Evolutionary conservation across 441 rosid genomes (phyloP), one percentile per base, ranked within the genome.

Genomic region (Gossypium gossypioides): DNA sequence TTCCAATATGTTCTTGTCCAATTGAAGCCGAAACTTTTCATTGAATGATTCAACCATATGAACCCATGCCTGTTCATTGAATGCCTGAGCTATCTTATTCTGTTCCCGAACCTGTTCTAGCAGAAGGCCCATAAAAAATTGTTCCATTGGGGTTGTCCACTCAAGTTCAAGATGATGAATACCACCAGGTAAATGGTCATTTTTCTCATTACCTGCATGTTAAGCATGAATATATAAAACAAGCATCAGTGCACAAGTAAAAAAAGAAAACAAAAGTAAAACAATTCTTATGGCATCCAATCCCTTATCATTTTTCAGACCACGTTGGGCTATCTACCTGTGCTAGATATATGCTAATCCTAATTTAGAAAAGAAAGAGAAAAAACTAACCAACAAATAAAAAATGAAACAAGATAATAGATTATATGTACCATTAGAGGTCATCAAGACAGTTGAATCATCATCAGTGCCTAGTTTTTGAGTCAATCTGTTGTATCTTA

Each of bases 401-500:
- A 25, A 24, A 7, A 67, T 5, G 3, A 67, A 71, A 46, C 51
- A 44, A 71, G 59, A 13, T 50, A 34, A 63, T n/a, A 72, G 71
- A 67, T 67, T 62, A 75, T 77, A 50, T 82, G 61, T 81, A 91
- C 98, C 94, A 1, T 40, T 32, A 19, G 22, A 16, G 3, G 74
- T 83, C 79, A 84, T 78, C 67, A 73, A 72, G 78, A 81, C 71
- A 59, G 84, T 76, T 65, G 74, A 71, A 71, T 81, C 87, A 4
- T 46, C 72, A 55, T 29, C 80, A 78, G 68, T 69, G 59, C 83
- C 90, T 48, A 73, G 50, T 78, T 82, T 73, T 75, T 80, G 88
- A 77, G 96, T 81, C 82, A 93, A 79, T 54, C 86, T 88, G 75
- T 84, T 85, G 79, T 89, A 91, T 84, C 93, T 86, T 79, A 86